Evolutionary conservation across 371 early-diverging fungal genomes (phyloP).

Genomic region (Sporodiniella umbellata): DNA sequence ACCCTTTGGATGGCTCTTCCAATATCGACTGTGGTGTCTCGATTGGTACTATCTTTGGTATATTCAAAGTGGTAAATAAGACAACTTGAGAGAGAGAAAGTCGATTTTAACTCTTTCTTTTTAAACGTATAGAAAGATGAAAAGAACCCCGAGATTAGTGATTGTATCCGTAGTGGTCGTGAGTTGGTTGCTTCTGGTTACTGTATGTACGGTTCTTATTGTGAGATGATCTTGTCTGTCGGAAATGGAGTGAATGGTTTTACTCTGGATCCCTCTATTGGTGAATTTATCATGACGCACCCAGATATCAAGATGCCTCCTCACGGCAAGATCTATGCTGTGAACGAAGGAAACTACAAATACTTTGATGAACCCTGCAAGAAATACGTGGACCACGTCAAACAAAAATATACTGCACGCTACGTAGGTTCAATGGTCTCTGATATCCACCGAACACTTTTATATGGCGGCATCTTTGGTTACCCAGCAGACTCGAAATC

Average conservation of each 20-base stretch:
- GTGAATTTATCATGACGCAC: slow-evolving; percentile 97
- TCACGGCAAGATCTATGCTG: slow-evolving; percentile 95
- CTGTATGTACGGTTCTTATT: slow-evolving; percentile 96
- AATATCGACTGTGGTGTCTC: slow-evolving; percentile 98
- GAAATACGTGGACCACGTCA: slow-evolving; percentile 86
- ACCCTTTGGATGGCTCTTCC: slow-evolving; percentile 95
- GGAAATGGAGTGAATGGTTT: slow-evolving; percentile 93
- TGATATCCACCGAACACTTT: slow-evolving; percentile 96
- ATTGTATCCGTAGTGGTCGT: slow-evolving; percentile 85
- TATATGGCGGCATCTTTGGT: slow-evolving; percentile 89
- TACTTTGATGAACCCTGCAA: slow-evolving; percentile 89
- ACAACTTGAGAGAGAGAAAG: not conserved
- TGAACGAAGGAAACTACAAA: slow-evolving; percentile 96
- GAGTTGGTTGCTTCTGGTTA: slow-evolving; percentile 95
- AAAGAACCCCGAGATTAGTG: slow-evolving; percentile 56
- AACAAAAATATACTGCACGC: slow-evolving; percentile 92
- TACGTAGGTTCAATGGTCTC: slow-evolving; percentile 99
- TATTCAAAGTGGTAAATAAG: slow-evolving; percentile 82
- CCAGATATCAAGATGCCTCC: slow-evolving; percentile 77
- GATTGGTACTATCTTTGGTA: slow-evolving; percentile 98
- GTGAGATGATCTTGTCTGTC: slow-evolving; percentile 76
- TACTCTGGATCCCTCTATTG: slow-evolving; percentile 94
- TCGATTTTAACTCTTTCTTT: not conserved
- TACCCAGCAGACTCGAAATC: slow-evolving; percentile 87
- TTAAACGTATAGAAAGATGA: slow-evolving; percentile 34